Conservation (phyloP, 768 basidiomycete genomes). For the Calvatia gigantea region DNA sequence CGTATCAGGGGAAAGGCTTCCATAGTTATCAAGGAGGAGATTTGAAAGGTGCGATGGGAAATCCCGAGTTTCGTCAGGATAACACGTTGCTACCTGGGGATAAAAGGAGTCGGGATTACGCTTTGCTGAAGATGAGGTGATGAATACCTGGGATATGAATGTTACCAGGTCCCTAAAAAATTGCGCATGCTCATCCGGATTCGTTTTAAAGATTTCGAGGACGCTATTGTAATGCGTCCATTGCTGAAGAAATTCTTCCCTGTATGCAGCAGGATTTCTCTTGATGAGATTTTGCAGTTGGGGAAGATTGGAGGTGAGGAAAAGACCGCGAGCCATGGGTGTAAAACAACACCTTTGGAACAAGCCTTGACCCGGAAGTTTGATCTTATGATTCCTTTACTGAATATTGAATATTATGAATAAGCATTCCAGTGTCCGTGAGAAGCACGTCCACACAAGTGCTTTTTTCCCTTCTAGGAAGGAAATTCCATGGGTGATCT, state of each 20-base stretch:
- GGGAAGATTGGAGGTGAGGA: slow-evolving; percentile 86
- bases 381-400: too few relatives aligned
- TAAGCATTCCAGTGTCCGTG: too few relatives aligned
- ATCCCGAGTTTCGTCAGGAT: slow-evolving; percentile 84
- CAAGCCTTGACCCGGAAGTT: too few relatives aligned
- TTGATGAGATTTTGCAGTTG: slow-evolving; percentile 98
- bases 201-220: slow-evolving; percentile 77
- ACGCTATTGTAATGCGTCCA: slow-evolving; percentile 93
- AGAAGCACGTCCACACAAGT: too few relatives aligned
- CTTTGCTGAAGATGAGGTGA: background rate
- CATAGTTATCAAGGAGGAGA: slow-evolving; percentile 78
- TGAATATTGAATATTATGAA: too few relatives aligned
- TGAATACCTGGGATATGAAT: slow-evolving; percentile 80
- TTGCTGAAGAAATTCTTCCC: slow-evolving; percentile 94
- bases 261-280: slow-evolving; percentile 84
- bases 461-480: too few relatives aligned
- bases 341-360: too few relatives aligned
- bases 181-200: slow-evolving; percentile 80
- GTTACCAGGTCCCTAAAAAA: slow-evolving; percentile 85
- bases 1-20: slow-evolving; percentile 72
- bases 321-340: slow-evolving; percentile 56
- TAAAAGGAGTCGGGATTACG: background rate
- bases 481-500: too few relatives aligned
- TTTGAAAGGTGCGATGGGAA: slow-evolving; percentile 80
- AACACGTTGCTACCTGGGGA: slow-evolving; percentile 81